Evolutionary conservation across 768 basidiomycete genomes (phyloP), one percentile per base, ranked within the genome.

Genomic region (Kwoniella sp.): DNA sequence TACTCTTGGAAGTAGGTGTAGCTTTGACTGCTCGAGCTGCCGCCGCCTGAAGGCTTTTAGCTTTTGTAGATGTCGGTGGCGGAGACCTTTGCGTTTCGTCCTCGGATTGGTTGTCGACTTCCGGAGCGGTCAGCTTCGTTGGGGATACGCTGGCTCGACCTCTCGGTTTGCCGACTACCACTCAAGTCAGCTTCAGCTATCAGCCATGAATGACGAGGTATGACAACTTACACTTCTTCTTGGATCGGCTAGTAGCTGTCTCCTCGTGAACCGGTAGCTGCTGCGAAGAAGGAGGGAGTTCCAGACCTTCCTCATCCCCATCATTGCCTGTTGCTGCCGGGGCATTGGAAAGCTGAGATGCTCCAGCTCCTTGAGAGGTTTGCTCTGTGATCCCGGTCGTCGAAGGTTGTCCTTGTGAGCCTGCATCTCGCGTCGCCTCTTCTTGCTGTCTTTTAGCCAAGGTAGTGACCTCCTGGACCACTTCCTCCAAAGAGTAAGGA

Each of bases 211-310:
- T 34, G 5, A 13, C 5, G 34, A 34, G 13, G 13, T 13, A 34
- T 22, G 28, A 11, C 0, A 15, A 61, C 50, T 52, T 17, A 61
- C 59, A 61, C 11, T n/a, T 61, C 48, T 52, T 61, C n/a, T 23
- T 51, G 2, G 59, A 61, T 20, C 59, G 48, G 25, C 48, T 50
- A 12, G 47, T 34, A 7, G 59, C 48, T 13, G 12, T 61, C n/a
- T n/a, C 45, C 31, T 28, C 48, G 5, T 31, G n/a, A 8, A 30
- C n/a, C 4, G 47, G 48, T 22, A 61, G 47, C 30, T 61, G 59
- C 25, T 61, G 59, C 12, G 59, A 61, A 12, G 29, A 4, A 30
- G 59, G 59, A 23, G 47, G 48, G 15, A 25, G 3, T 3, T 52
- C 48, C 47, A 34, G 12, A 15, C 28, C 47, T 37, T 61, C 59